Conservation (phyloP, 352 stramenopile genomes). For the Phytophthora idaei region DNA sequence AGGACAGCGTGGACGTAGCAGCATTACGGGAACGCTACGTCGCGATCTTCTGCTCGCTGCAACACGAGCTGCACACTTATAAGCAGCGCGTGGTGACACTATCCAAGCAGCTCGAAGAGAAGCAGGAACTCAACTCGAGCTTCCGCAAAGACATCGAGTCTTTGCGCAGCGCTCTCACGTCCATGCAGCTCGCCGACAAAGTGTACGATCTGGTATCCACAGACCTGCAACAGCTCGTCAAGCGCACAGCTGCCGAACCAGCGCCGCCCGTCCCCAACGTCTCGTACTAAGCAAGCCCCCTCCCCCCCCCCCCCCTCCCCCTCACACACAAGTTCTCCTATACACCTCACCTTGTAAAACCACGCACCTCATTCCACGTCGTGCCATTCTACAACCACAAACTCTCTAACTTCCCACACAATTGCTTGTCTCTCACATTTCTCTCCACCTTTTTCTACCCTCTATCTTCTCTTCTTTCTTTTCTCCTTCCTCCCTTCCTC, state of each 20-base stretch:
- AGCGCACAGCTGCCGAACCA: slow-evolving; percentile 22
- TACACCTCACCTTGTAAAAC: no score
- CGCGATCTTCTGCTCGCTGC: slow-evolving; percentile 69
- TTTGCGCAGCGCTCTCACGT: slow-evolving; percentile 66
- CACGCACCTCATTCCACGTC: no score
- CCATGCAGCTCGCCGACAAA: slow-evolving; percentile 65
- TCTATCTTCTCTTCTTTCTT: no score
- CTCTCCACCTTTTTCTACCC: no score
- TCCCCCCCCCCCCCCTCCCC: no score
- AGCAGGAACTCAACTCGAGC: slow-evolving; percentile 56
- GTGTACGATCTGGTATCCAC: slow-evolving; percentile 61
- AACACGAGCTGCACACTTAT: slow-evolving; percentile 61
- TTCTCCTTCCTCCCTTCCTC: no score
- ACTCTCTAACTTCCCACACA: no score
- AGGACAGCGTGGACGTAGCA: slow-evolving; percentile 34
- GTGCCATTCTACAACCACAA: no score
- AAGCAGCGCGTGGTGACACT: slow-evolving; percentile 61
- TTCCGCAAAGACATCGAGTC: slow-evolving; percentile 73
- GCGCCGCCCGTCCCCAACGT: background rate
- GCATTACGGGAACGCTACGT: slow-evolving; percentile 62
- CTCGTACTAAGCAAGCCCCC: slow-evolving; percentile 5
- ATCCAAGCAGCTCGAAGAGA: slow-evolving; percentile 60
- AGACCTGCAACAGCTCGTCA: slow-evolving; percentile 56
- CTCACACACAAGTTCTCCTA: no score
- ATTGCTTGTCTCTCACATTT: no score